phyloP scores from a whole-genome alignment of 2,329 filamentous ascomycete genomes.

The Paecilomyces formosus region DNA sequence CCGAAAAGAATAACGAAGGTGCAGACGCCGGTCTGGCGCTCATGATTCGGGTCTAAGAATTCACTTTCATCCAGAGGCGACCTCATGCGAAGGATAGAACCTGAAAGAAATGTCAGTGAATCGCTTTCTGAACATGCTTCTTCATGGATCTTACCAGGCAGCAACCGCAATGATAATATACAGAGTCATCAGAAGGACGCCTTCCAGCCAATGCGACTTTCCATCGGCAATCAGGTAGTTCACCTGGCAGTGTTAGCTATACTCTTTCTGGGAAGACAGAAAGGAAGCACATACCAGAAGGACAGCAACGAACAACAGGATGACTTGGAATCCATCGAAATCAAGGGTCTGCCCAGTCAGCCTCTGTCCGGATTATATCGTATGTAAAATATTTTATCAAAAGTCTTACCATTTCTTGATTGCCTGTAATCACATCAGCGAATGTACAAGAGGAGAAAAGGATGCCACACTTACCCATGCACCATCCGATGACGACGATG shows the following conservation, averaged over 20 bases:
- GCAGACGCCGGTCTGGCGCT: not conserved
- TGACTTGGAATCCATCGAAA: constrained; percentile 85
- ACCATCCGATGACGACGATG: constrained; percentile 56
- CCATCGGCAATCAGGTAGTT: constrained; percentile 58
- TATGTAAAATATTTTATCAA: not conserved
- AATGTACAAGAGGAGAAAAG: constrained; percentile 1
- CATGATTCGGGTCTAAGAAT: not conserved
- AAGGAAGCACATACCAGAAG: constrained; percentile 26
- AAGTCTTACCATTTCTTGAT: constrained; percentile 47
- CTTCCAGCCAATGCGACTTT: constrained; percentile 55
- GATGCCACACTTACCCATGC: constrained; percentile 31
- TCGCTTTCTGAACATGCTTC: no score
- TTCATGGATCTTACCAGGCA: constrained; percentile 39
- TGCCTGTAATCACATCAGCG: constrained; percentile 21
- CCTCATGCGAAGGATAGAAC: not conserved
- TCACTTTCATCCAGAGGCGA: not conserved
- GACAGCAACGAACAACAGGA: constrained; percentile 51
- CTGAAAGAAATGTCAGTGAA: not conserved
- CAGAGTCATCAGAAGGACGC: constrained; percentile 51
- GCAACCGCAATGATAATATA: constrained; percentile 57
- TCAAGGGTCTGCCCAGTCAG: constrained; percentile 51
- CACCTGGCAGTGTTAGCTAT: constrained; percentile 35
- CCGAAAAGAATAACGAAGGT: not conserved
- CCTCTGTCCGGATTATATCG: not conserved
- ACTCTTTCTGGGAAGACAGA: constrained; percentile 4